Evolutionary conservation across 495 filamentous ascomycete species (phyloP).

Genomic region (Immersiella caudata): DNA sequence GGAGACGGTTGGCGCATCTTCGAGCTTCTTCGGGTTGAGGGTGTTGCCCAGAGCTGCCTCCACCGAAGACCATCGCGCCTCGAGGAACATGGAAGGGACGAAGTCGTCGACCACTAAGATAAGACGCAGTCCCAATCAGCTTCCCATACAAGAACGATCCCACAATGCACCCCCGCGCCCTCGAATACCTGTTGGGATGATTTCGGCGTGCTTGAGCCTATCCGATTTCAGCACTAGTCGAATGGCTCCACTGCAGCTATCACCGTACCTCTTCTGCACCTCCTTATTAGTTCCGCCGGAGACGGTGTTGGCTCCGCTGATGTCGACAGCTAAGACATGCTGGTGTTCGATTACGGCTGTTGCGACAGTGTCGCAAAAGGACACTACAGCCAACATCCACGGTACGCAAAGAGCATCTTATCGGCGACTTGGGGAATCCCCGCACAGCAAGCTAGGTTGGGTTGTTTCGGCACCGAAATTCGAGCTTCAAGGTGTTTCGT

Average conservation of each 20-base stretch:
- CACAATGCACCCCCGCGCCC: background rate
- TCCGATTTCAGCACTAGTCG: background rate
- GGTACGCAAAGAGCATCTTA: background rate
- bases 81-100: conserved; percentile 54
- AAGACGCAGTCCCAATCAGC: background rate
- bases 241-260: background rate
- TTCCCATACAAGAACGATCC: background rate
- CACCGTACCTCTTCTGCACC: background rate
- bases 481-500: too few species aligned
- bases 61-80: conserved; percentile 53
- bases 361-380: background rate
- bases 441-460: too few species aligned
- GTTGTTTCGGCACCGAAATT: too few species aligned
- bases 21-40: conserved; percentile 53
- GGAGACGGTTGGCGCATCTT: conserved; percentile 53
- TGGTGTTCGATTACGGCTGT: background rate
- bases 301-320: background rate
- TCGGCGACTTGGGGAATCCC: background rate
- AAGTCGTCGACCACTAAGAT: conserved; percentile 66
- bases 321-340: background rate
- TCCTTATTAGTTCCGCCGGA: background rate
- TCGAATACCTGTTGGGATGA: conserved; percentile 59
- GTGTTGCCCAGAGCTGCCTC: conserved; percentile 63
- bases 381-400: background rate
- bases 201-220: conserved; percentile 61